Evolutionary conservation across 495 filamentous ascomycete genomes (phyloP).

Genomic region (Neurospora sp.): DNA sequence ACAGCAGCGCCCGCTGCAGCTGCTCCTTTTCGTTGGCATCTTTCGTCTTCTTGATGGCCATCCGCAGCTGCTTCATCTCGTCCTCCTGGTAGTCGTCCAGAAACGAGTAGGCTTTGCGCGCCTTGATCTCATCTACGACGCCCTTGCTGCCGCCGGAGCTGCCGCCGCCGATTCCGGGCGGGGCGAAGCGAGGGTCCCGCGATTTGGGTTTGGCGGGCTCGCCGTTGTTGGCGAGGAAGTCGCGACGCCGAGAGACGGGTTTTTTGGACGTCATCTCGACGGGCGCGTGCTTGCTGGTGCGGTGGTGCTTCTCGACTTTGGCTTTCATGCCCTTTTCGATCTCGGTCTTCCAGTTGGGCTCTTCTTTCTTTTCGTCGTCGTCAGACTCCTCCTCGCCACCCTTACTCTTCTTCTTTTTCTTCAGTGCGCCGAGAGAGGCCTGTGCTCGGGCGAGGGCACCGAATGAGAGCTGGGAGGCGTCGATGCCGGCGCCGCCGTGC

Average conservation of each 20-base stretch:
- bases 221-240: constrained; percentile 48
- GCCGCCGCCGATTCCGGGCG: constrained; percentile 36
- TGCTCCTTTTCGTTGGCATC: constrained; percentile 50
- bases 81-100: constrained; percentile 70
- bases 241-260: constrained; percentile 68
- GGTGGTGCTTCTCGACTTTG: constrained; percentile 17
- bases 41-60: constrained; percentile 54
- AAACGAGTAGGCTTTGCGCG: constrained; percentile 68
- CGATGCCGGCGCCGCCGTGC: constrained; percentile 28
- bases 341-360: constrained; percentile 2
- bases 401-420: constrained; percentile 17
- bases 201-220: constrained; percentile 37
- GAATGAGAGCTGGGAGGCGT: constrained; percentile 59
- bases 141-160: constrained; percentile 15
- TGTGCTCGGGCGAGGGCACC: constrained; percentile 81
- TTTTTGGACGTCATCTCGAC: constrained; percentile 68
- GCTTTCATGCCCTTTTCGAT: constrained; percentile 8
- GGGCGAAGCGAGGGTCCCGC: constrained; percentile 77
- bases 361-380: constrained; percentile 4
- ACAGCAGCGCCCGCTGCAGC: constrained; percentile 55
- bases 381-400: constrained; percentile 3
- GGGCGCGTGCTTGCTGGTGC: constrained; percentile 80
- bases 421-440: constrained; percentile 40
- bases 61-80: constrained; percentile 66
- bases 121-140: constrained; percentile 41